Percentiles rank a stretch among this genome's conserved stretches.
phyloP scores from a whole-genome alignment of 2,329 filamentous ascomycete genomes.

The Apiospora phragmitis region DNA sequence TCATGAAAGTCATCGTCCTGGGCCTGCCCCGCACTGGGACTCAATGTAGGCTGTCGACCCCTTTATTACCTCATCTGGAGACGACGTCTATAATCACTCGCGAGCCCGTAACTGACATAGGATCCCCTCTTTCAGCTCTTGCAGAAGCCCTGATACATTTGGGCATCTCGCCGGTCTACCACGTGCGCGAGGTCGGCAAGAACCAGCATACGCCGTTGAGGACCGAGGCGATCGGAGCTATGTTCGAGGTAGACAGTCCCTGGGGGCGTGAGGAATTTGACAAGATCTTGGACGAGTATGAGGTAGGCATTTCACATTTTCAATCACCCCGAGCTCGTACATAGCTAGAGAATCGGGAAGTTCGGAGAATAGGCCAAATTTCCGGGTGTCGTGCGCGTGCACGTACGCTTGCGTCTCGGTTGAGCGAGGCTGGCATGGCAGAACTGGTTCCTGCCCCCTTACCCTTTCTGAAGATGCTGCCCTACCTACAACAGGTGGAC shows the following conservation, averaged over 20 bases:
- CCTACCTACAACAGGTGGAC: neutral
- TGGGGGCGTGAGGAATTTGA: constrained; percentile 35
- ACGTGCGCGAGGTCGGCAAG: constrained; percentile 34
- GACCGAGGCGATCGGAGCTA: constrained; percentile 34
- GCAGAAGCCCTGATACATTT: constrained; percentile 31
- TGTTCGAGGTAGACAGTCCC: constrained; percentile 29
- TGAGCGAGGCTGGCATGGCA: neutral
- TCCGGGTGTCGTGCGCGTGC: too few relatives aligned
- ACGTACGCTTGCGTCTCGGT: neutral
- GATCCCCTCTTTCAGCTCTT: constrained; percentile 22
- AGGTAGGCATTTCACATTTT: constrained; percentile 19
- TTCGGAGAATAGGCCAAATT: neutral
- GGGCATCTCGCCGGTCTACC: constrained; percentile 32
- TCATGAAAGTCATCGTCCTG: constrained; percentile 35
- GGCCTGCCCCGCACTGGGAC: constrained; percentile 35
- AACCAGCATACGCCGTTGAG: constrained; percentile 34
- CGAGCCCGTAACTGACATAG: neutral
- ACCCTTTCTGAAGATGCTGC: too few relatives aligned
- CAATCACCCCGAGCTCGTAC: neutral
- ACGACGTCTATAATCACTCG: neutral
- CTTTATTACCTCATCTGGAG: neutral
- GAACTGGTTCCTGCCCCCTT: neutral
- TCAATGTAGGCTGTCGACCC: constrained; percentile 20
- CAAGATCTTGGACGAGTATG: constrained; percentile 33
- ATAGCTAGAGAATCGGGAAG: neutral